phyloP scores from a whole-genome alignment of 352 stramenopile species.

The Thraustotheca clavata region DNA sequence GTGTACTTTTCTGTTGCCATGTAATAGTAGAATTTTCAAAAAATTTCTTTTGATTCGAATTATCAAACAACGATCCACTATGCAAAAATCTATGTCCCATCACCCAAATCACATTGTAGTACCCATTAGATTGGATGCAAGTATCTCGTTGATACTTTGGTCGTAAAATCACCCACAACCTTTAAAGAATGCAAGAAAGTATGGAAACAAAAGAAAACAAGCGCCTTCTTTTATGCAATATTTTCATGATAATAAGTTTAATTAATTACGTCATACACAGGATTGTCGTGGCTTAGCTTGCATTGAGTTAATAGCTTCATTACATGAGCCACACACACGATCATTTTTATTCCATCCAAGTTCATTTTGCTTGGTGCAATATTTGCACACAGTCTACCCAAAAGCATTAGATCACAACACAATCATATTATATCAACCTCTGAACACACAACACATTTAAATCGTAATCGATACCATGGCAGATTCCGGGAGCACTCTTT shows the following conservation, averaged over 20 bases:
- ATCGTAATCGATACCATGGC: neutral
- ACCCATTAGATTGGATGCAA: neutral
- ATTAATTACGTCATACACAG: neutral
- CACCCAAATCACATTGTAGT: too few relatives aligned
- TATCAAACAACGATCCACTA: too few relatives aligned
- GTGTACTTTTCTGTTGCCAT: too few relatives aligned
- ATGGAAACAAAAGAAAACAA: neutral
- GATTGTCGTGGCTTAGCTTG: slow-evolving; percentile 20
- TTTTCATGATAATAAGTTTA: neutral
- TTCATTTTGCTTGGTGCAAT: slow-evolving; percentile 12
- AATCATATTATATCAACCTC: neutral
- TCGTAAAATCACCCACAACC: neutral
- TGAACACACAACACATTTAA: slow-evolving; percentile 13
- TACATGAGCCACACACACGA: slow-evolving; percentile 7
- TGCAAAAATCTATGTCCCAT: too few relatives aligned
- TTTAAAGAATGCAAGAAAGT: neutral
- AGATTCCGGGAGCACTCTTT: slow-evolving; percentile 4
- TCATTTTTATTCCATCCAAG: neutral
- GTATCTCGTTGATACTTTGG: neutral
- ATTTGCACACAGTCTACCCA: slow-evolving; percentile 6
- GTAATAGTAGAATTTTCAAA: too few relatives aligned
- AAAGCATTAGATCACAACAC: neutral
- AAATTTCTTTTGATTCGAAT: too few relatives aligned
- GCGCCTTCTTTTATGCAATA: too few relatives aligned
- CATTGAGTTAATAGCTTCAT: neutral